Evolutionary conservation across 2,329 filamentous ascomycete genomes (phyloP).

Genomic region (Botrytis medusae): DNA sequence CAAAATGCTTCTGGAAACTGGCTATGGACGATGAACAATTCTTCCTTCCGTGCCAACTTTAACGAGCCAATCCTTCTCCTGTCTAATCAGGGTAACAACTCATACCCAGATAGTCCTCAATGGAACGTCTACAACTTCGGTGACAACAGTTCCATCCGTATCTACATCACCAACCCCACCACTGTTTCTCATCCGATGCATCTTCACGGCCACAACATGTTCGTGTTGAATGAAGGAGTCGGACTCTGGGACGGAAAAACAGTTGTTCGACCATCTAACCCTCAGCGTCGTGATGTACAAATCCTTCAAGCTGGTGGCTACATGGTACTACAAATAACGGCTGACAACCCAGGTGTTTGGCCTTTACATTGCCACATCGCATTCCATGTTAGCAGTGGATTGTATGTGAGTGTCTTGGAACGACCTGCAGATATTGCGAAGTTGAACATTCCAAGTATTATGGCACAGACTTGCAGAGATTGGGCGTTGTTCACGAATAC

Average conservation of each 20-base stretch:
- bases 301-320: constrained; percentile 45
- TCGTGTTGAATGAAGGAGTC: constrained; percentile 55
- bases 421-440: constrained; percentile 44
- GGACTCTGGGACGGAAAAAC: constrained; percentile 27
- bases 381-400: constrained; percentile 49
- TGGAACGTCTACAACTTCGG: constrained; percentile 58
- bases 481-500: constrained; percentile 51
- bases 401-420: constrained; percentile 45
- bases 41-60: constrained; percentile 54
- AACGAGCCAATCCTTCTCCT: constrained; percentile 54
- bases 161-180: constrained; percentile 56
- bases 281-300: constrained; percentile 53
- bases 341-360: constrained; percentile 55
- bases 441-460: constrained; percentile 49
- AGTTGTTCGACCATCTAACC: constrained; percentile 48
- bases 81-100: constrained; percentile 52
- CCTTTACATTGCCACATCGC: constrained; percentile 52
- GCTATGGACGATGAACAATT: constrained; percentile 52
- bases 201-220: constrained; percentile 71
- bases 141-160: constrained; percentile 50
- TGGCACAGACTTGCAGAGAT: constrained; percentile 54
- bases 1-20: constrained; percentile 51
- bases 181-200: constrained; percentile 61
- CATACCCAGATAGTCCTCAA: constrained; percentile 48
- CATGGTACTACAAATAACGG: constrained; percentile 47